Conservation (phyloP, 2,329 filamentous ascomycete genomes). For the Xylariaceae sp. region DNA sequence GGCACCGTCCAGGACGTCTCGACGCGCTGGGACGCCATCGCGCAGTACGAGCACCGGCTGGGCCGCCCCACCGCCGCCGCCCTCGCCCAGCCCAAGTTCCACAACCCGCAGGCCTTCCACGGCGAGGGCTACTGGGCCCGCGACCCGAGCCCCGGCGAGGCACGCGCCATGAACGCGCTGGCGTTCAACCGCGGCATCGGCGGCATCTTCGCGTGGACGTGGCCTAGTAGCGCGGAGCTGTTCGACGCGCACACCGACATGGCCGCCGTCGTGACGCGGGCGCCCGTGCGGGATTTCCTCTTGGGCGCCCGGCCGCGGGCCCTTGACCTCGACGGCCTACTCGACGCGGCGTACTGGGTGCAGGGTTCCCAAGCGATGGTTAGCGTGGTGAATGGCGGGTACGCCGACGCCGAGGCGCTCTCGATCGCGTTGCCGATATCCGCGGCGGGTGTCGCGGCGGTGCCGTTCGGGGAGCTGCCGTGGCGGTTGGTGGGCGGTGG, state of each 20-base stretch:
- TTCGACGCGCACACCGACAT: constrained; percentile 44
- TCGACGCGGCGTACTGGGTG: constrained; percentile 44
- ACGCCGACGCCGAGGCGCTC: constrained; percentile 24
- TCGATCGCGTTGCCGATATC: constrained; percentile 22
- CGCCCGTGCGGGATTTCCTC: constrained; percentile 45
- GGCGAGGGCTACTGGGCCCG: constrained; percentile 52
- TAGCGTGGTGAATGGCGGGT: constrained; percentile 41
- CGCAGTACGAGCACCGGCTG: constrained; percentile 44
- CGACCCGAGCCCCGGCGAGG: constrained; percentile 47
- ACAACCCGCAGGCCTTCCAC: constrained; percentile 52
- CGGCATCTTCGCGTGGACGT: constrained; percentile 50
- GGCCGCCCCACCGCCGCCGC: constrained; percentile 45
- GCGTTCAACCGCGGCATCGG: constrained; percentile 50
- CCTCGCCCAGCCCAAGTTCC: too few species aligned
- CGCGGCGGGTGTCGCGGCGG: constrained; percentile 20
- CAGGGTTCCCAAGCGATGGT: constrained; percentile 37
- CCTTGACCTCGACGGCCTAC: constrained; percentile 17
- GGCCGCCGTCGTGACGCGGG: constrained; percentile 40
- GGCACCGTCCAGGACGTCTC: constrained; percentile 57
- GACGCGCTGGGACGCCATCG: constrained; percentile 43
- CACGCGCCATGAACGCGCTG: constrained; percentile 48
- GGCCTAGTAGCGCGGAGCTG: constrained; percentile 43
- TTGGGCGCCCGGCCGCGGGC: constrained; percentile 36
- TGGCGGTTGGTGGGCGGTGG: constrained; percentile 29
- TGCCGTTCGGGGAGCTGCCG: constrained; percentile 30